Percentiles rank a stretch among this genome's conserved stretches.
Evolutionary conservation across 1,139 yeast species (phyloP).

Genomic region (Candida sojae): DNA sequence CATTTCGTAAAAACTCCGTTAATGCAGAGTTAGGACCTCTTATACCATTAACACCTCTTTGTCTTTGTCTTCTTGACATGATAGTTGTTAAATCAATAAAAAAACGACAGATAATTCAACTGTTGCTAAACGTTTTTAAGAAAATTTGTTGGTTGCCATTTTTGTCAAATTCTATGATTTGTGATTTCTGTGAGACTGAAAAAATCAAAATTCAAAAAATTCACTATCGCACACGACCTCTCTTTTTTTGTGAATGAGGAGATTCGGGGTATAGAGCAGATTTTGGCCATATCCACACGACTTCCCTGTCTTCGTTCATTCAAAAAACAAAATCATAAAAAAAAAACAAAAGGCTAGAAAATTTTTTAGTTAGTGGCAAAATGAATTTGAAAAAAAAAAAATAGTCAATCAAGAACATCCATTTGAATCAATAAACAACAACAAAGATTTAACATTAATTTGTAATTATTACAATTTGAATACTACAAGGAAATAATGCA

Average conservation of each 20-base stretch:
- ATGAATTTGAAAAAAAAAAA: not conserved
- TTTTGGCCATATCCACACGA: too few species aligned
- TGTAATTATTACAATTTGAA: not conserved
- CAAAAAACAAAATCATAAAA: not conserved
- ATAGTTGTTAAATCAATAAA: not conserved
- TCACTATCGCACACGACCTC: too few species aligned
- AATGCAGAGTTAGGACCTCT: constrained; percentile 80
- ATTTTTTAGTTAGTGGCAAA: not conserved
- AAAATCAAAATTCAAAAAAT: too few species aligned
- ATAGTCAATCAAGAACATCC: not conserved
- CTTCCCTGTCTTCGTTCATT: too few species aligned
- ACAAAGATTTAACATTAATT: not conserved
- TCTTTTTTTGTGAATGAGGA: too few species aligned
- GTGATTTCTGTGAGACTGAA: too few species aligned
- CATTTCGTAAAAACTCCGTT: constrained; percentile 72
- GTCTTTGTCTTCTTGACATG: constrained; percentile 26
- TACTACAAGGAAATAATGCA: constrained; percentile 49
- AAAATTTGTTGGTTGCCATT: not conserved
- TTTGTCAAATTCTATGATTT: too few species aligned
- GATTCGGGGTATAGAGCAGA: too few species aligned
- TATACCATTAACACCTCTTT: constrained; percentile 35
- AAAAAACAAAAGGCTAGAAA: not conserved
- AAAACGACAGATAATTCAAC: not conserved
- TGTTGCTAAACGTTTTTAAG: too few species aligned
- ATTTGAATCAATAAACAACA: not conserved